Conservation (phyloP, 73 alveolate genomes). For the Urostyla sp. region DNA sequence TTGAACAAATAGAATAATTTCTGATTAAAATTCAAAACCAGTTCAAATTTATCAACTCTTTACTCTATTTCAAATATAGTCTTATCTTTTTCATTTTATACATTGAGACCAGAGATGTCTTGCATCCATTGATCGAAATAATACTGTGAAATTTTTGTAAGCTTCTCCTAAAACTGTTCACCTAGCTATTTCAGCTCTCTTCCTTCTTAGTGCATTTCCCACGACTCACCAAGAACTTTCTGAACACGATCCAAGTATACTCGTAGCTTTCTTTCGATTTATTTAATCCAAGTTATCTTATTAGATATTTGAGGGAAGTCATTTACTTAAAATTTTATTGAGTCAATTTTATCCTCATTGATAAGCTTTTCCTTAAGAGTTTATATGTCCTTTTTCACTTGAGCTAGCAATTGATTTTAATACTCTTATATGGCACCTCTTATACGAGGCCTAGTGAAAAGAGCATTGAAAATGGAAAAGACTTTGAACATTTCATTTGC, state of each 20-base stretch:
- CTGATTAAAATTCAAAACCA: slow-evolving; percentile 92
- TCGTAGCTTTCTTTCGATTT: slow-evolving; percentile 83
- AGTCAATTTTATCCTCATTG: slow-evolving; percentile 79
- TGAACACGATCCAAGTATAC: slow-evolving; percentile 75
- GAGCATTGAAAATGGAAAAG: slow-evolving; percentile 92
- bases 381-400: slow-evolving; percentile 84
- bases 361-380: slow-evolving; percentile 83
- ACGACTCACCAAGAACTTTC: slow-evolving; percentile 92
- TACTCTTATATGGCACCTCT: slow-evolving; percentile 97
- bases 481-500: slow-evolving; percentile 97
- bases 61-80: slow-evolving; percentile 73
- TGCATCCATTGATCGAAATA: slow-evolving; percentile 71
- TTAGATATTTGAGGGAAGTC: slow-evolving; percentile 94
- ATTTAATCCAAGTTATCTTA: slow-evolving; percentile 92
- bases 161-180: slow-evolving; percentile 85
- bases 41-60: slow-evolving; percentile 79
- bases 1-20: slow-evolving; percentile 89
- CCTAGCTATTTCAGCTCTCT: slow-evolving; percentile 87
- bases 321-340: slow-evolving; percentile 84
- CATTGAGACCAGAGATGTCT: slow-evolving; percentile 65
- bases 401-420: slow-evolving; percentile 88
- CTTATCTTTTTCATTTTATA: slow-evolving; percentile 51
- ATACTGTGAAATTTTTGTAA: slow-evolving; percentile 51
- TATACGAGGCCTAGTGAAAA: slow-evolving; percentile 91
- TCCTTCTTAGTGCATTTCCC: slow-evolving; percentile 93